phyloP scores from a whole-genome alignment of 2,329 filamentous ascomycete genomes.

The Pezicula carpinea region DNA sequence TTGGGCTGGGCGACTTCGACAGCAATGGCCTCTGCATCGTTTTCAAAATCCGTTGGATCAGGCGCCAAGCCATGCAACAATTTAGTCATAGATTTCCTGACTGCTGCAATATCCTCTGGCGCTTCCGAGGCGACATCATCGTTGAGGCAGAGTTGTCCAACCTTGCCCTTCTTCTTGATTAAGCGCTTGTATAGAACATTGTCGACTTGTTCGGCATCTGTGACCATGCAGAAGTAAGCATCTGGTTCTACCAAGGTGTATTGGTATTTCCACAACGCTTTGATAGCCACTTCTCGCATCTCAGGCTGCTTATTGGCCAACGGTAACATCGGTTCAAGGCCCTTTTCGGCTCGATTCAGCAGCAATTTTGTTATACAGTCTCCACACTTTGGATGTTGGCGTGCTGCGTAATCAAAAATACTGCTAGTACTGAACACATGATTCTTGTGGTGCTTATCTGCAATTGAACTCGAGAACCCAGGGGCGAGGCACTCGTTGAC shows the following conservation, averaged over 20 bases:
- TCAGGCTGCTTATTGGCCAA: constrained; percentile 24
- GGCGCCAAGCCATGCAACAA: constrained; percentile 30
- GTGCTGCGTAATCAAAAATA: constrained; percentile 34
- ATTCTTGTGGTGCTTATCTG: constrained; percentile 30
- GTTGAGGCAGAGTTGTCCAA: constrained; percentile 37
- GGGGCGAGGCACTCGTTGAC: constrained; percentile 37
- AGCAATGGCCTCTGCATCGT: neutral
- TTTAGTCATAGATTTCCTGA: constrained; percentile 30
- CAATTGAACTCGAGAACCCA: constrained; percentile 33
- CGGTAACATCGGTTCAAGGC: constrained; percentile 34
- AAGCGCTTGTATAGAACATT: constrained; percentile 32
- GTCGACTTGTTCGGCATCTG: constrained; percentile 37
- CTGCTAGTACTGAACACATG: constrained; percentile 34
- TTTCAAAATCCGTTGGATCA: constrained; percentile 12
- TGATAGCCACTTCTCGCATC: constrained; percentile 31
- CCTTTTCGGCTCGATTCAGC: constrained; percentile 30
- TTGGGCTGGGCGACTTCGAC: too few species aligned
- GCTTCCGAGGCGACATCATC: constrained; percentile 38
- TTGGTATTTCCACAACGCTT: constrained; percentile 37
- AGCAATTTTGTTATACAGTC: constrained; percentile 38
- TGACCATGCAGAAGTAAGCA: constrained; percentile 38
- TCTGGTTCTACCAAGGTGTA: constrained; percentile 36
- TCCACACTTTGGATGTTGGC: constrained; percentile 35
- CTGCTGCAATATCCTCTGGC: constrained; percentile 27
- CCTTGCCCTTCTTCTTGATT: constrained; percentile 28